phyloP scores from a whole-genome alignment of 2,329 filamentous ascomycete species.

The Phyllosticta paracitricarpa region DNA sequence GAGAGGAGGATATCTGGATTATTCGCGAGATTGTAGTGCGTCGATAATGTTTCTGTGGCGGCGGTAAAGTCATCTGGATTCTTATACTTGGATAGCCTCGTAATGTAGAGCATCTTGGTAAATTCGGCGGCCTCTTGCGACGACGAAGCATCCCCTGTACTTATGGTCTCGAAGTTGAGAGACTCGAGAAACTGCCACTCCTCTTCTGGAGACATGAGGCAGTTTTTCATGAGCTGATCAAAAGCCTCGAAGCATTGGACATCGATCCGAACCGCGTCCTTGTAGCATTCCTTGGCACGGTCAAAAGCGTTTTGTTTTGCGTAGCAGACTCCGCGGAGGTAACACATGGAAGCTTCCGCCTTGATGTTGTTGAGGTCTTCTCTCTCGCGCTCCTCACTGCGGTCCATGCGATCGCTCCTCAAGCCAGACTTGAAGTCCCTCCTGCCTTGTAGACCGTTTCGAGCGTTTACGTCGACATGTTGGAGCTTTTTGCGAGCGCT shows the following conservation, averaged over 20 bases:
- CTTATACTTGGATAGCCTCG: constrained; percentile 87
- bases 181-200: constrained; percentile 84
- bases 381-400: constrained; percentile 51
- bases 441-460: constrained; percentile 24
- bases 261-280: constrained; percentile 91
- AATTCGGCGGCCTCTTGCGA: constrained; percentile 85
- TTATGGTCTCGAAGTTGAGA: constrained; percentile 79
- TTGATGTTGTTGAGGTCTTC: constrained; percentile 68
- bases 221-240: constrained; percentile 95
- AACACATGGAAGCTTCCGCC: constrained; percentile 96
- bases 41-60: constrained; percentile 82
- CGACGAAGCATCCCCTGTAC: constrained; percentile 53
- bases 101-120: constrained; percentile 92
- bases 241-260: constrained; percentile 98
- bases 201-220: constrained; percentile 77
- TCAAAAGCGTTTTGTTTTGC: constrained; percentile 97
- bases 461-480: constrained; percentile 46
- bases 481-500: constrained; percentile 63
- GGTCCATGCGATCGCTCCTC: constrained; percentile 44
- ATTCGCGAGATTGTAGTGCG: constrained; percentile 76
- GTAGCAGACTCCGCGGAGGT: constrained; percentile 84
- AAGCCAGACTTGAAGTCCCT: constrained; percentile 32
- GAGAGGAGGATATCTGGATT: constrained; percentile 89
- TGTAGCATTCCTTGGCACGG: constrained; percentile 95
- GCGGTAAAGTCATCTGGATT: constrained; percentile 73